Base-by-base conservation (phyloP, 2,329 filamentous ascomycete species). In the Biscogniauxia marginata region DNA sequence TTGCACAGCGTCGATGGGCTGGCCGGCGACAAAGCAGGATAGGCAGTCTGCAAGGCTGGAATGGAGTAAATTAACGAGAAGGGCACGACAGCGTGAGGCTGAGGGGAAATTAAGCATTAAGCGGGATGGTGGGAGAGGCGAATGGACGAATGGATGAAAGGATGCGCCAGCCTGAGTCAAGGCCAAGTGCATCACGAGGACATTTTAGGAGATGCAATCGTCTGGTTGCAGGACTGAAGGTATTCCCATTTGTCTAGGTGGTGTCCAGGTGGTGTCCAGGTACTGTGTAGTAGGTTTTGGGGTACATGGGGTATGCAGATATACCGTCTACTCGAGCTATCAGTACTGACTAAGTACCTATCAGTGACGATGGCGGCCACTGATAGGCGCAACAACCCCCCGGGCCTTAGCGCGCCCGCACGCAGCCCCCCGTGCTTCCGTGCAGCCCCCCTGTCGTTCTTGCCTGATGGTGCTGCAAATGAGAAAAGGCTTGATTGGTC, bases 401-500 rank as follows among this genome's bases (percentile, higher is more conserved):
- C 39, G 22, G 21, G 48, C 21, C 24, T 44, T 44, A 34, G 19
- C 21, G 44, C 18, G 44, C 16, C 44, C 44, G 44, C 30, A 11
- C 46, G 23, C 46, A 25, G 19, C 46, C 46, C 24, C 25, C 24
- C 24, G n/a, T 20, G 18, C 49, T 13, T 45, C 11, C 45, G 20
- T 18, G 20, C 39, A 8, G 25, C 23, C 18, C 43, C 25, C 44
- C 48, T 47, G 46, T 45, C 44, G 45, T 50, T 21, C 39, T 21
- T 58, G 51, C 52, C 56, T 57, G 58, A 61, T 52, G n/a, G 56
- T 52, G 50, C 61, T 57, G 57, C 61, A 63, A 63, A 63, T 63
- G 56, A 63, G 54, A 62, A 49, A 50, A 39, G 51, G 59, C 55
- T 63, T 62, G 62, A 63, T 64, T 64, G 63, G 61, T 63, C 63